Evolutionary conservation across 1,284 basidiomycete species (phyloP).

Genomic region (Coniophora puteana): DNA sequence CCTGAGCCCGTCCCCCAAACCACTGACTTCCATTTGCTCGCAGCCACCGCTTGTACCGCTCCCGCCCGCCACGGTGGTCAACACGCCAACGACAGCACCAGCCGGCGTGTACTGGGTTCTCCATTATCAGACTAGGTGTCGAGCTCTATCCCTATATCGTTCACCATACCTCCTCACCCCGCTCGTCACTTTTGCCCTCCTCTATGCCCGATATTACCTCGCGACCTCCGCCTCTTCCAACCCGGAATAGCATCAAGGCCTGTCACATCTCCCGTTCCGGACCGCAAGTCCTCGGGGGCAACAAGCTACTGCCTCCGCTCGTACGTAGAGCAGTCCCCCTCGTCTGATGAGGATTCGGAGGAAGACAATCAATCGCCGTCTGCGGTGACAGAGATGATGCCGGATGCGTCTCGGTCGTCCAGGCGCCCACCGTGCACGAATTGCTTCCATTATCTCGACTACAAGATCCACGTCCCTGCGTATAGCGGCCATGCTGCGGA

Average conservation of each 20-base stretch:
- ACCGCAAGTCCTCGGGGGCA: conserved; percentile 47
- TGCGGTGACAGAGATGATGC: conserved; percentile 58
- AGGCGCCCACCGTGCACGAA: conserved; percentile 63
- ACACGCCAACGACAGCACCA: conserved; percentile 2
- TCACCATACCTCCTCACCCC: conserved; percentile 22
- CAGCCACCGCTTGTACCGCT: no score
- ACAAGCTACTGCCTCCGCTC: conserved; percentile 61
- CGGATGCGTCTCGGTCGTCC: conserved; percentile 80
- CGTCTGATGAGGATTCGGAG: conserved; percentile 54
- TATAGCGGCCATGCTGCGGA: conserved; percentile 54
- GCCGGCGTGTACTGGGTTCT: background rate
- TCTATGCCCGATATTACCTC: conserved; percentile 6
- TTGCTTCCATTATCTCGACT: conserved; percentile 41
- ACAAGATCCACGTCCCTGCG: conserved; percentile 54
- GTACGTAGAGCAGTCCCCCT: conserved; percentile 51
- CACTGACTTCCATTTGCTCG: conserved; percentile 12
- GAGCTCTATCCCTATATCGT: conserved; percentile 10
- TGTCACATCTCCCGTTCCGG: conserved; percentile 17
- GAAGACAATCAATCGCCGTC: conserved; percentile 40
- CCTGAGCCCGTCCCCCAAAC: conserved; percentile 19
- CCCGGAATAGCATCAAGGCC: conserved; percentile 13
- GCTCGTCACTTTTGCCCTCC: conserved; percentile 15
- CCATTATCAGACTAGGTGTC: no score
- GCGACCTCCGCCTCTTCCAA: conserved; percentile 23
- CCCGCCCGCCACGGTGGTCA: conserved; percentile 18